Evolutionary conservation across 805 yeast genomes (phyloP), one percentile per base, ranked within the genome.

Genomic region (Aciculoconidium aculeatum): DNA sequence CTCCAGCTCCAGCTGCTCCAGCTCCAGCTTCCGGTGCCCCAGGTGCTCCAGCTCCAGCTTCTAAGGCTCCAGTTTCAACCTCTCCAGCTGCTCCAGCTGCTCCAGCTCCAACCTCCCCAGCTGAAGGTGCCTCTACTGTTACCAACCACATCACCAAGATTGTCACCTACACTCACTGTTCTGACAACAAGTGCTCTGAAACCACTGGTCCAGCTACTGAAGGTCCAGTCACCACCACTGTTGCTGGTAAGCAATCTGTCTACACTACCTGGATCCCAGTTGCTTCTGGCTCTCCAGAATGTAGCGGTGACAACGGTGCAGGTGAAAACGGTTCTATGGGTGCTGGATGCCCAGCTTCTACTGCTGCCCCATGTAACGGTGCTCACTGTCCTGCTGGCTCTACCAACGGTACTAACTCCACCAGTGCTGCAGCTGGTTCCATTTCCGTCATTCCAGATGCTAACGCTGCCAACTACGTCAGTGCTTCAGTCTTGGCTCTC

Each of bases 201-300:
- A 11, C 25, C 10, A 17, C 24, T 20, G 45, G 41, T 30, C 41
- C 36, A 19, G 17, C 34, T 15, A 12, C 35, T 18, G 26, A 21
- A 8, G 32, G 31, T 21, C 26, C 50, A 10, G 38, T 53, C 30
- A 61, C 67, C 26, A 40, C 56, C 25, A 52, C 60, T 21, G 50
- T 54, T 14, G 40, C 52, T 32, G 68, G 61, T 15, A 46, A 45
- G 13, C 50, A 40, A 26, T 60, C 67, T 12, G 51, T 56, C 17
- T 69, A 55, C 52, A 58, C 70, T 34, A 62, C 70, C 13, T 56
- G 50, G 50, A 54, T 62, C 39, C 62, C 62, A 31, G 27, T 39
- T 10, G 30, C 32, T 14, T 17, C 27, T 17, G 4, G 11, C 15
- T 16, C 23, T 10, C 32, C 32, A 21, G n/a, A n/a, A n/a, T n/a